phyloP scores from a whole-genome alignment of 306 rosid genomes.

The Abrus precatorius region DNA sequence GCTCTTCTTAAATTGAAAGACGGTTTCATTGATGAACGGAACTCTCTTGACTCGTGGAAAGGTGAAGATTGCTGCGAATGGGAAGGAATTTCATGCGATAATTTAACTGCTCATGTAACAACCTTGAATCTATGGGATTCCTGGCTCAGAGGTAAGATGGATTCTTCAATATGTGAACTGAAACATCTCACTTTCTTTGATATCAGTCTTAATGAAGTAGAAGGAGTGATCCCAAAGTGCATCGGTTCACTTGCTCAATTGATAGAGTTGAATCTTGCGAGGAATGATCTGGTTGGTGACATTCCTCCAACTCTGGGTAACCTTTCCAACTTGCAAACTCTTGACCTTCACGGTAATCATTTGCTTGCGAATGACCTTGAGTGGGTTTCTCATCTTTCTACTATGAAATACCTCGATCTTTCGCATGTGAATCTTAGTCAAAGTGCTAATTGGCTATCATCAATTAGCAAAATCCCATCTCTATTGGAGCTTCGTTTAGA shows the following conservation, averaged over 20 bases:
- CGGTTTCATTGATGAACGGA: neutral
- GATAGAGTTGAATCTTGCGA: neutral
- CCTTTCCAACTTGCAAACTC: slow-evolving; percentile 38
- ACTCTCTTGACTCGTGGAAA: neutral
- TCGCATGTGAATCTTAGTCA: neutral
- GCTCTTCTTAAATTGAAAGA: no score
- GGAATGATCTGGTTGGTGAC: neutral
- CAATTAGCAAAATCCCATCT: no score
- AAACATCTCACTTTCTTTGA: slow-evolving; percentile 9
- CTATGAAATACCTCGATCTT: slow-evolving; percentile 33
- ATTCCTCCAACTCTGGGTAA: slow-evolving; percentile 19
- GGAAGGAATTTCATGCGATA: slow-evolving; percentile 41
- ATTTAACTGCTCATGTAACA: no score
- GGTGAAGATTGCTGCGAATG: slow-evolving; percentile 44
- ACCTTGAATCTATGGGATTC: no score
- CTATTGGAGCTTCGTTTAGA: no score
- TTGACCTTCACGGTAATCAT: neutral
- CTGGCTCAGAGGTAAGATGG: no score
- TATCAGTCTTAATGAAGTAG: neutral
- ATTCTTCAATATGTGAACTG: no score
- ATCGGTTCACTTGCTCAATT: slow-evolving; percentile 38
- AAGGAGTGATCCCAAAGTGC: slow-evolving; percentile 40
- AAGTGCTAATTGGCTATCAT: slow-evolving; percentile 31
- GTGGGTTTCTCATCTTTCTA: slow-evolving; percentile 45
- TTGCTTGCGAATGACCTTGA: slow-evolving; percentile 16